phyloP scores from a whole-genome alignment of 441 rosid species.

The Gossypium gossypioides region DNA sequence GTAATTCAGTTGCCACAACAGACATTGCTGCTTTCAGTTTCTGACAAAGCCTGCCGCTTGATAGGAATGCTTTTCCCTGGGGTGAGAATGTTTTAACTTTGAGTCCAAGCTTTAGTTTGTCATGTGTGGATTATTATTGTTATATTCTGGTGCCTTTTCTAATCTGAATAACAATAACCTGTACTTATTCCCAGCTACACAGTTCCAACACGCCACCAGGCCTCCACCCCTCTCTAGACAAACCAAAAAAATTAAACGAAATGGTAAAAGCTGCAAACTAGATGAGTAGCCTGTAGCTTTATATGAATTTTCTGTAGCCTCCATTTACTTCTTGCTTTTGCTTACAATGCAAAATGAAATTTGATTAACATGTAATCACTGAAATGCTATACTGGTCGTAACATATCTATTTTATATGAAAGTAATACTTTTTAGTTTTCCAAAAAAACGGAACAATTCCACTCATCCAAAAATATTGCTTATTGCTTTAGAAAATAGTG shows the following conservation, averaged over 20 bases:
- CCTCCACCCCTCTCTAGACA: not conserved
- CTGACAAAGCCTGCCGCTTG: slow-evolving; percentile 87
- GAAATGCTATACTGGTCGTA: not conserved
- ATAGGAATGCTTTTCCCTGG: slow-evolving; percentile 98
- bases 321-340: not conserved
- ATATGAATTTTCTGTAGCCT: not conserved
- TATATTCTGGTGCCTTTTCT: not conserved
- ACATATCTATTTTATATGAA: not conserved
- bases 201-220: not conserved
- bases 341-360: not conserved
- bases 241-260: not conserved
- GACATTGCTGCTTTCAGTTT: slow-evolving; percentile 85
- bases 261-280: not conserved
- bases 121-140: not conserved
- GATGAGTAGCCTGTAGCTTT: not conserved
- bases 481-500: not conserved
- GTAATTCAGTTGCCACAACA: slow-evolving; percentile 92
- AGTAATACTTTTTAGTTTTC: not conserved
- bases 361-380: not conserved
- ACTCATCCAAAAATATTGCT: not conserved
- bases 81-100: slow-evolving; percentile 41
- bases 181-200: not conserved
- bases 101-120: not conserved
- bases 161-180: not conserved
- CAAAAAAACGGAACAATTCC: not conserved